Evolutionary conservation across 2,329 filamentous ascomycete species (phyloP).

Genomic region (Aaosphaeria pasadenensis): DNA sequence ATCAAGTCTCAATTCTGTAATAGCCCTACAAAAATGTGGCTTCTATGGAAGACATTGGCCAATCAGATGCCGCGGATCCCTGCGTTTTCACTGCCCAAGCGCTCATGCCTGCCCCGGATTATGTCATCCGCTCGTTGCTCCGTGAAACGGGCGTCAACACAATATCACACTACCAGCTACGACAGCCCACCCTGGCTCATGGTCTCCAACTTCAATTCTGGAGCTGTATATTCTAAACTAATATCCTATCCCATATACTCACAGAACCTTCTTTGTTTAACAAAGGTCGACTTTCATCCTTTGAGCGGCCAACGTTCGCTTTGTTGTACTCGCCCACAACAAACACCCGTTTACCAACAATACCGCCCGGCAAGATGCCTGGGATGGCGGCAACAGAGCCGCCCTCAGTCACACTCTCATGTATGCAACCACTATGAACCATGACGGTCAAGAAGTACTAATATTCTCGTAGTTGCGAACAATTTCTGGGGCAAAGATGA

Average conservation of each 20-base stretch:
- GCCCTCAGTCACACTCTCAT: slow-evolving; percentile 66
- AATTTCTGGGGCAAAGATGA: slow-evolving; percentile 99
- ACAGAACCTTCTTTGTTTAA: too few relatives aligned
- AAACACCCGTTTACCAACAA: slow-evolving; percentile 11
- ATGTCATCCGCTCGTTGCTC: too few relatives aligned
- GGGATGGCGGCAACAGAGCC: slow-evolving; percentile 56
- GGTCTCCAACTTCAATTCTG: slow-evolving; percentile 16
- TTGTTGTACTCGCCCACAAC: background rate
- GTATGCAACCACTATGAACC: slow-evolving; percentile 40
- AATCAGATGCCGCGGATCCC: too few relatives aligned
- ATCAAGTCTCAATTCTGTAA: too few relatives aligned
- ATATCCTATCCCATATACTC: slow-evolving; percentile 10
- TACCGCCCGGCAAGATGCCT: slow-evolving; percentile 52
- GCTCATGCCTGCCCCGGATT: too few relatives aligned
- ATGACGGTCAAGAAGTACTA: slow-evolving; percentile 16
- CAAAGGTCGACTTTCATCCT: background rate
- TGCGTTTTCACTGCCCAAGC: too few relatives aligned
- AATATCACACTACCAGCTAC: background rate
- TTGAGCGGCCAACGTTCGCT: slow-evolving; percentile 9
- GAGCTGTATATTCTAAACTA: slow-evolving; percentile 9
- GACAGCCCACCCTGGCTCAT: slow-evolving; percentile 8
- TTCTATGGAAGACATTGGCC: too few relatives aligned
- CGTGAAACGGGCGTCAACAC: too few relatives aligned
- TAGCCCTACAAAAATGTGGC: too few relatives aligned
- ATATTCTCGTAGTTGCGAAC: slow-evolving; percentile 73